Percentiles rank a stretch among this genome's conserved stretches.
Conservation (phyloP, 2,329 filamentous ascomycete genomes). For the Boeremia lycopersici region DNA sequence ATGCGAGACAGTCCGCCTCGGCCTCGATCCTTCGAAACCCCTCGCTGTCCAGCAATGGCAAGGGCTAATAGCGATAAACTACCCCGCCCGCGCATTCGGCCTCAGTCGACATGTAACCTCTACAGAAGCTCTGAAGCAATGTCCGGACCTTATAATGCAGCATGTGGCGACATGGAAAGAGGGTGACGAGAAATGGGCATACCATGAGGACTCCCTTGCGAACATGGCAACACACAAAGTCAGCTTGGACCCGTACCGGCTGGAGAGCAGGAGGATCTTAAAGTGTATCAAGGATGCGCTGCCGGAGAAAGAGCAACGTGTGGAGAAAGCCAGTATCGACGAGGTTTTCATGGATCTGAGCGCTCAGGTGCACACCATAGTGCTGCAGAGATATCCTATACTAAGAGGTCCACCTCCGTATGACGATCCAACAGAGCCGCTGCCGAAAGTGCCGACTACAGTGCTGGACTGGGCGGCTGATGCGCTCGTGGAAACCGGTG, state of each 20-base stretch:
- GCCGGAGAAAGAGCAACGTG: slow-evolving; percentile 67
- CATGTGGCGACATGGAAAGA: slow-evolving; percentile 96
- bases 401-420: slow-evolving; percentile 71
- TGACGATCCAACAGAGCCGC: slow-evolving; percentile 70
- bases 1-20: slow-evolving; percentile 89
- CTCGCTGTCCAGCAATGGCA: slow-evolving; percentile 96
- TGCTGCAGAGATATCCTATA: slow-evolving; percentile 79
- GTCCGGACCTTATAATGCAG: slow-evolving; percentile 81
- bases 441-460: slow-evolving; percentile 75
- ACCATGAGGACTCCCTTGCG: slow-evolving; percentile 78
- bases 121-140: slow-evolving; percentile 82
- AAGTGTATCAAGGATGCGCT: slow-evolving; percentile 76
- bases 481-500: slow-evolving; percentile 78
- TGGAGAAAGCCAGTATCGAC: slow-evolving; percentile 95
- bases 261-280: slow-evolving; percentile 83
- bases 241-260: slow-evolving; percentile 87
- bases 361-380: slow-evolving; percentile 75
- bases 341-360: slow-evolving; percentile 95
- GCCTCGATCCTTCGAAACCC: slow-evolving; percentile 74
- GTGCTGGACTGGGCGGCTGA: slow-evolving; percentile 84
- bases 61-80: slow-evolving; percentile 94
- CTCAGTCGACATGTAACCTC: slow-evolving; percentile 80
- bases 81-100: slow-evolving; percentile 81
- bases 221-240: slow-evolving; percentile 91
- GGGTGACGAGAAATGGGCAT: slow-evolving; percentile 90